phyloP scores from a whole-genome alignment of 1,139 yeast species.

The Yamadazyma buinensis region DNA sequence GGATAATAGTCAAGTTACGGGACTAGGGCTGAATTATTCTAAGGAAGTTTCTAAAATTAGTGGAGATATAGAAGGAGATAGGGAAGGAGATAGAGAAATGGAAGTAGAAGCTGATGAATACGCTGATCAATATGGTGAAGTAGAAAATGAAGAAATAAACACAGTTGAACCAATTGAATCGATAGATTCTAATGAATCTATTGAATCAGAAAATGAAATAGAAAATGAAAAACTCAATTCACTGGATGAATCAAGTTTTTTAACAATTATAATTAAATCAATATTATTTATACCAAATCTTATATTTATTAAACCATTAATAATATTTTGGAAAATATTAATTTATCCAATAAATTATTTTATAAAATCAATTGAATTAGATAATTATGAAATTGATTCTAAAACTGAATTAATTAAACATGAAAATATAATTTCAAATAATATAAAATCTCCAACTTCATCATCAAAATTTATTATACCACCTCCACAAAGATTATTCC shows the following conservation, averaged over 20 bases:
- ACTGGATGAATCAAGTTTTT: background rate
- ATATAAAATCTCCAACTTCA: slow-evolving; percentile 56
- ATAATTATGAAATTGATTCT: slow-evolving; percentile 14
- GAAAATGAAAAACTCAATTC: background rate
- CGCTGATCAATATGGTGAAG: no score
- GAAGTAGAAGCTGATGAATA: background rate
- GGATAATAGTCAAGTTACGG: background rate
- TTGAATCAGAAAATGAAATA: background rate
- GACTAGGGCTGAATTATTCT: background rate
- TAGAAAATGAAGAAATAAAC: no score
- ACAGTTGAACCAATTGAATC: no score
- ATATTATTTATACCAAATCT: slow-evolving; percentile 20
- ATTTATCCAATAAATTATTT: slow-evolving; percentile 18
- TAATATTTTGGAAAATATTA: slow-evolving; percentile 17
- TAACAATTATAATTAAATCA: slow-evolving; percentile 4
- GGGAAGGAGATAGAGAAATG: background rate
- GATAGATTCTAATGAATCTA: background rate
- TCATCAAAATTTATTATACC: slow-evolving; percentile 47
- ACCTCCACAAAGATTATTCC: slow-evolving; percentile 45
- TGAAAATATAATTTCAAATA: slow-evolving; percentile 39
- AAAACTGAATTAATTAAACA: slow-evolving; percentile 42
- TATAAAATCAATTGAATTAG: slow-evolving; percentile 10
- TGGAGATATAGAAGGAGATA: background rate
- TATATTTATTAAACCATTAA: slow-evolving; percentile 18
- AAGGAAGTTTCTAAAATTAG: no score